Conservation (phyloP, 768 basidiomycete genomes). For the Cystofilobasidium capitatum region DNA sequence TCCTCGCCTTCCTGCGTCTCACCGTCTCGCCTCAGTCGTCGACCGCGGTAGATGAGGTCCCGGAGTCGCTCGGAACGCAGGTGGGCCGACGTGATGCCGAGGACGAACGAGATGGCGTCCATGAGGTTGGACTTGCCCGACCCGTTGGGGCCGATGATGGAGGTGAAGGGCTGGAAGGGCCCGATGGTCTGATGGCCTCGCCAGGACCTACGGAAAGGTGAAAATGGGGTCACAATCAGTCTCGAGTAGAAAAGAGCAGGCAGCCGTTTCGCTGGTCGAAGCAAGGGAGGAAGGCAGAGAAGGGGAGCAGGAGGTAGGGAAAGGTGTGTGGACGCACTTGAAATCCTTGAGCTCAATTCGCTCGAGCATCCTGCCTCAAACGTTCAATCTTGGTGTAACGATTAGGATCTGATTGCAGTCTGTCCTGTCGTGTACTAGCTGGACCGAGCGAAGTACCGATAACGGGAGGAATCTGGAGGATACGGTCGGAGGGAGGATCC, state of each 20-base stretch:
- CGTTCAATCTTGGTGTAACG: too few relatives aligned
- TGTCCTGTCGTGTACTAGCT: too few relatives aligned
- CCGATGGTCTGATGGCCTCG: conserved; percentile 75
- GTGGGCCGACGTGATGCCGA: conserved; percentile 89
- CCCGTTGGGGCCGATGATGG: conserved; percentile 96
- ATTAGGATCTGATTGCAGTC: too few relatives aligned
- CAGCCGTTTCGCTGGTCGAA: background rate
- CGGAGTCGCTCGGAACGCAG: conserved; percentile 86
- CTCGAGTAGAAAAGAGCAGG: background rate
- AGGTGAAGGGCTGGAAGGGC: conserved; percentile 78
- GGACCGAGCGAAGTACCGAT: too few relatives aligned
- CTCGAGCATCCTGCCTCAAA: conserved; percentile 13
- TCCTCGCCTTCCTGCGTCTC: conserved; percentile 30
- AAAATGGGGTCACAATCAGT: background rate
- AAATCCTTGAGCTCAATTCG: conserved; percentile 22
- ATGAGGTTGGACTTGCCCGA: conserved; percentile 98
- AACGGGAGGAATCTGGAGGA: too few relatives aligned
- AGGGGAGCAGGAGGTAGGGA: background rate
- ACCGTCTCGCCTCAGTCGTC: conserved; percentile 42
- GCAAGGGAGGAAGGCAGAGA: background rate
- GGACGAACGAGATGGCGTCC: conserved; percentile 98
- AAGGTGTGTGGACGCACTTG: conserved; percentile 7
- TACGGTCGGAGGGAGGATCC: background rate
- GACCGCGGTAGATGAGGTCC: conserved; percentile 91
- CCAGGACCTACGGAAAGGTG: conserved; percentile 61